These are phyloP conservation scores for Metschnikowia kofuensis DNA, from an alignment of 805 yeast species.

Conservation along the genomic window DNA sequence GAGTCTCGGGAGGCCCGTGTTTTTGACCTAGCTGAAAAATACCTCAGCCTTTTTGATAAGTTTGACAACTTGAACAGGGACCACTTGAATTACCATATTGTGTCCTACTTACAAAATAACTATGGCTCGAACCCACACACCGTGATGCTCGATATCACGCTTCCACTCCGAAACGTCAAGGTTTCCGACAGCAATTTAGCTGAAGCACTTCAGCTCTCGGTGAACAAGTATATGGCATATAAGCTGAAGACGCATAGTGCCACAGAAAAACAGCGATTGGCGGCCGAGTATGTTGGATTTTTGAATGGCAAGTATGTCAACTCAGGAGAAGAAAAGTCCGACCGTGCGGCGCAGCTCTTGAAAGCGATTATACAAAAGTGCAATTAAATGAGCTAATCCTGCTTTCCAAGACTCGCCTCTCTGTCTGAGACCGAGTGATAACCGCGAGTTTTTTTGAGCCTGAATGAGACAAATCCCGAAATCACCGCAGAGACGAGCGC, in stretches of 20 bases:
- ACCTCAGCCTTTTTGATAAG: constrained; percentile 60
- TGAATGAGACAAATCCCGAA: constrained; percentile 25
- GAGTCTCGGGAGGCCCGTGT: constrained; percentile 38
- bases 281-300: constrained; percentile 23
- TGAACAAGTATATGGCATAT: constrained; percentile 67
- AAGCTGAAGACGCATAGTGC: constrained; percentile 39
- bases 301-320: constrained; percentile 27
- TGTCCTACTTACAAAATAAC: constrained; percentile 48
- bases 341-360: constrained; percentile 30
- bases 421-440: constrained; percentile 22
- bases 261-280: constrained; percentile 31
- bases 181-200: constrained; percentile 47
- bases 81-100: constrained; percentile 63
- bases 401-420: constrained; percentile 22
- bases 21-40: constrained; percentile 36
- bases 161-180: constrained; percentile 59
- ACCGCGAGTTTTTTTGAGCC: constrained; percentile 20
- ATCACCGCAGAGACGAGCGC: constrained; percentile 24
- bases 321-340: constrained; percentile 19
- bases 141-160: constrained; percentile 52
- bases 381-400: constrained; percentile 20
- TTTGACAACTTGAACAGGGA: constrained; percentile 68
- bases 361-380: constrained; percentile 41
- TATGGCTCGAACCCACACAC: constrained; percentile 41
- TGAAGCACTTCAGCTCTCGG: constrained; percentile 60